Base-by-base conservation (phyloP, 2,329 filamentous ascomycete species). In the Ophiocordyceps australis region DNA sequence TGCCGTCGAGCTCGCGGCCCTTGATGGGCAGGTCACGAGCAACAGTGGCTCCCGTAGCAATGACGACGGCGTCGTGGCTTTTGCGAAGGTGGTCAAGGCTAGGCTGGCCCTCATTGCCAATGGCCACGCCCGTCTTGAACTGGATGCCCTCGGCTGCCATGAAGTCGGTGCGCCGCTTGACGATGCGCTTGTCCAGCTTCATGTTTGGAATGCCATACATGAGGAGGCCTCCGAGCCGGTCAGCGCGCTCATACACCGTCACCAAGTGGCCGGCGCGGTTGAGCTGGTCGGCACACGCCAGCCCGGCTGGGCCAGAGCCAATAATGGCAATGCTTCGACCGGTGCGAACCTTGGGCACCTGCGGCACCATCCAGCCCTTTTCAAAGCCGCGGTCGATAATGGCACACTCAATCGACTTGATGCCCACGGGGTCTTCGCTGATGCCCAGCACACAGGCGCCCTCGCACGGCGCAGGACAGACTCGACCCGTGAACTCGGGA, bases 131-230 rank as follows among this genome's bases (percentile, higher is more conserved):
- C 17, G 79, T 78, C 53, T 80, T 72, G 57, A 92, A 93, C 26
- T 65, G 64, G 45, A 94, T 58, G 25, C 86, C 86, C 54, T 94
- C 86, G 4, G 74, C 68, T 28, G 78, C 80, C 80, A 94, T 86
- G 54, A 95, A 83, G 53, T 94, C 81, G 25, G 89, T 83, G 50
- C 86, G 79, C 27, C 86, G 79, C 63, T 94, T 86, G 32, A 95
- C 86, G 35, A 94, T 74, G 46, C 82, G 82, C 67, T 95, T 95
- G 60, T 95, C 86, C 22, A 95, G 77, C 63, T 95, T 95, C 86
- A 95, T 95, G 63, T 95, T 95, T 38, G 86, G 86, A 38, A 95
- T 95, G 38, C 86, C 86, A 47, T 95, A 94, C 86, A 94, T 94
- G 43, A 95, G 69, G 28, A 95, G 64, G 51, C 86, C 86, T 55